Evolutionary conservation across 2,329 filamentous ascomycete genomes (phyloP).

Genomic region (Diaporthe longicolla): DNA sequence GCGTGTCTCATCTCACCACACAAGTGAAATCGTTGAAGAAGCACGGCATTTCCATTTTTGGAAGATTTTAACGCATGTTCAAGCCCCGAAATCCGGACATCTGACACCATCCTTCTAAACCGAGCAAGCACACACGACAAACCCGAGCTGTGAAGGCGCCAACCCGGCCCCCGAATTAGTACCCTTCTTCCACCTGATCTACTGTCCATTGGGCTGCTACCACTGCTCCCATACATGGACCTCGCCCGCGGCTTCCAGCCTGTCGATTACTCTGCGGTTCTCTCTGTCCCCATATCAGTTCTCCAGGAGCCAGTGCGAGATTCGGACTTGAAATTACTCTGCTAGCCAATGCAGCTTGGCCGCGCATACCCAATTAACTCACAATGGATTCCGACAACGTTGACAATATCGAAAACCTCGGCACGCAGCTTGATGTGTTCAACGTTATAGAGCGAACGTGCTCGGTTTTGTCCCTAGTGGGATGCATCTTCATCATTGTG

Average conservation of each 20-base stretch:
- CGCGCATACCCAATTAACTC: neutral
- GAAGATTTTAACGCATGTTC: neutral
- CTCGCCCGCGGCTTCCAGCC: neutral
- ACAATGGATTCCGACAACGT: slow-evolving; percentile 35
- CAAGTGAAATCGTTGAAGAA: neutral
- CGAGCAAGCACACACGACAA: neutral
- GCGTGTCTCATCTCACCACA: slow-evolving; percentile 12
- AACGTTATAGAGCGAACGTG: slow-evolving; percentile 75
- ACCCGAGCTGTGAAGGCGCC: neutral
- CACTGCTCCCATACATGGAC: neutral
- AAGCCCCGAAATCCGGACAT: neutral
- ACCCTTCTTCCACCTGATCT: neutral
- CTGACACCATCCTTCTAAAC: neutral
- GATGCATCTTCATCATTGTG: slow-evolving; percentile 78
- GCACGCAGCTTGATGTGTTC: slow-evolving; percentile 66
- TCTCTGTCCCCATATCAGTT: neutral
- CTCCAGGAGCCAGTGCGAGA: neutral
- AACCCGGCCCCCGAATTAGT: neutral
- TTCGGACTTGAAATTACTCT: neutral
- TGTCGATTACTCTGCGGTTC: neutral
- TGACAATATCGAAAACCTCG: slow-evolving; percentile 12
- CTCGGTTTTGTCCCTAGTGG: slow-evolving; percentile 79
- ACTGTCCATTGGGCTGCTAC: neutral
- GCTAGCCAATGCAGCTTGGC: neutral
- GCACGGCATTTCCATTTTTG: neutral